phyloP scores from a whole-genome alignment of 108 stramenopile genomes.

The Cyclostephanos tholiformis region DNA sequence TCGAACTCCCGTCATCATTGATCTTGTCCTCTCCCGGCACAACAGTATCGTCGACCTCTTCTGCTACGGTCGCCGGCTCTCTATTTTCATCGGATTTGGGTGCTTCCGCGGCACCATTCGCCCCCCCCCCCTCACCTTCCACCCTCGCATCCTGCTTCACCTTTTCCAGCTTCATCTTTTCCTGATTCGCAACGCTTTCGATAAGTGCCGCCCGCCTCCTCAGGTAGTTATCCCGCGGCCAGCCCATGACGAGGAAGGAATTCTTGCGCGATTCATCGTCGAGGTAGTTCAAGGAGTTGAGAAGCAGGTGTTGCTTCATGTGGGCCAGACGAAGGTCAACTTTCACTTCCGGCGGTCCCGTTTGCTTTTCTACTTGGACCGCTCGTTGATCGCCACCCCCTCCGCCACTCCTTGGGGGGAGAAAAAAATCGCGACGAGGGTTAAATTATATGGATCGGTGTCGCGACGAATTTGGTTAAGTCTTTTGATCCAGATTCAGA shows the following conservation, averaged over 20 bases:
- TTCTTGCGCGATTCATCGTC: conserved; percentile 22
- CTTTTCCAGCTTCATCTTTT: conserved; percentile 14
- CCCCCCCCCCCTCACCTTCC: too few relatives aligned
- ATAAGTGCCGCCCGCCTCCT: conserved; percentile 6
- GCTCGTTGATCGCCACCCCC: background rate
- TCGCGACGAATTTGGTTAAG: too few relatives aligned
- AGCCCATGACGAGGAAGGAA: conserved; percentile 27
- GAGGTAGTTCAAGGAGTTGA: conserved; percentile 8
- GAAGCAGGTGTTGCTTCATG: background rate
- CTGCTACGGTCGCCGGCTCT: too few relatives aligned
- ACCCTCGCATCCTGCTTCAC: conserved; percentile 16
- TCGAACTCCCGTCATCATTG: background rate
- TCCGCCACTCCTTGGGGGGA: background rate
- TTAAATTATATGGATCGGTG: too few relatives aligned
- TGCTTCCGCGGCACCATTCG: too few relatives aligned
- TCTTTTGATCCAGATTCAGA: background rate
- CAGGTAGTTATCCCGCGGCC: conserved; percentile 18
- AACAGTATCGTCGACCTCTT: conserved; percentile 8
- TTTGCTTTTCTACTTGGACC: background rate
- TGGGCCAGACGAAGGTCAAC: conserved; percentile 3
- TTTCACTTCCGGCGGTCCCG: background rate
- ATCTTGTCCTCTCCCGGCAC: background rate
- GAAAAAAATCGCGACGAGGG: too few relatives aligned
- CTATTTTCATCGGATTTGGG: too few relatives aligned
- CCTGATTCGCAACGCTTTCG: conserved; percentile 9